Evolutionary conservation across 2,329 filamentous ascomycete species (phyloP), one percentile per base, ranked within the genome.

Genomic region (Trichophaea hybrida): DNA sequence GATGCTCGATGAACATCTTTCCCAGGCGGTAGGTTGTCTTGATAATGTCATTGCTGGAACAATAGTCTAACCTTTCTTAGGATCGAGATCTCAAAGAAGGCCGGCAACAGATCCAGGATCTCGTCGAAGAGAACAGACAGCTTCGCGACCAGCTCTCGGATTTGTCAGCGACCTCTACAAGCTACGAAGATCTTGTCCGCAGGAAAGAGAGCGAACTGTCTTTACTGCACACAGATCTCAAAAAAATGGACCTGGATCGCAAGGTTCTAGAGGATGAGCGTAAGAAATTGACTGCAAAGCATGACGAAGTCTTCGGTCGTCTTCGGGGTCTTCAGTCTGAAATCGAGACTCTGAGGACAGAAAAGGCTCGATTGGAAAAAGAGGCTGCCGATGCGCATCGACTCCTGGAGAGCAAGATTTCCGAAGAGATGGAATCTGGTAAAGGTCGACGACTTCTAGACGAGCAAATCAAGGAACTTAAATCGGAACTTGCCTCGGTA

Each of bases 191-290:
- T 68, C 80, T 97, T 48, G 85, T 98, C 31, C 81, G 89, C 31
- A 84, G 86, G 61, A 98, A 97, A 71, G 93, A 98, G 70, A 95
- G 90, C 71, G 94, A 98, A 70, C 76, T 98, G 17, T 80, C 85
- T 0, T 78, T 97, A 50, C 78, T 97, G 37, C 88, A 89, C 67
- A 82, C 83, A 8, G 93, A 98, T 70, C 81, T 90, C 64, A 86
- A 85, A 70, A 88, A 85, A 64, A 84, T 85, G 66, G 86, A 95
- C 70, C 81, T 83, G 55, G 90, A 96, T 68, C 86, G 85, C 34
- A 83, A 82, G 63, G 78, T 77, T 12, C 82, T 94, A 38, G 88
- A 95, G 65, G 80, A 86, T 2, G 88, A 96, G 70, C 89, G 84
- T 70, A 81, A 79, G 62, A 76, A 76, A 0, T 75, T 98, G 37